Conservation (phyloP, 2,329 filamentous ascomycete species). For the Proliferodiscus dingleyae region DNA sequence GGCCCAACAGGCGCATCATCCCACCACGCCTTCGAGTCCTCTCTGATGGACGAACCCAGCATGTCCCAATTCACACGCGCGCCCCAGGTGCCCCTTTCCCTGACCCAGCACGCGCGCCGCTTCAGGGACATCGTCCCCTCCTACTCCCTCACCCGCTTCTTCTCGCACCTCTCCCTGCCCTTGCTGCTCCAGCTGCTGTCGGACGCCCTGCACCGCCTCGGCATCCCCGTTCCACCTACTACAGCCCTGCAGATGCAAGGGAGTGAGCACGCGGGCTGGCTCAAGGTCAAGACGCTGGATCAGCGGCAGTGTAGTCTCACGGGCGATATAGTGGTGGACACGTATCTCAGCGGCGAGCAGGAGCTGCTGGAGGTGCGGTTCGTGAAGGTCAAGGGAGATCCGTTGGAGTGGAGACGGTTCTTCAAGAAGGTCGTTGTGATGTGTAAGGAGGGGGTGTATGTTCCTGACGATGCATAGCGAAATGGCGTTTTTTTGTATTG, state of each 20-base stretch:
- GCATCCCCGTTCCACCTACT: slow-evolving; percentile 65
- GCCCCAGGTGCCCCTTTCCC: slow-evolving; percentile 72
- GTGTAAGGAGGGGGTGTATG: slow-evolving; percentile 79
- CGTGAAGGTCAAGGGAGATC: slow-evolving; percentile 91
- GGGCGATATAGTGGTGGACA: slow-evolving; percentile 71
- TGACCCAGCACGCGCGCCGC: slow-evolving; percentile 82
- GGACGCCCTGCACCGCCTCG: slow-evolving; percentile 78
- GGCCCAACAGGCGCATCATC: slow-evolving; percentile 23
- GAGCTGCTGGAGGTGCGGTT: slow-evolving; percentile 83
- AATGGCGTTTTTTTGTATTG: background rate
- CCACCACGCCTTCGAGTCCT: slow-evolving; percentile 49
- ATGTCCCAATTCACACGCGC: slow-evolving; percentile 79
- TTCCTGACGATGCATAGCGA: slow-evolving; percentile 35
- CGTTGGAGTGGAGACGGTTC: slow-evolving; percentile 90
- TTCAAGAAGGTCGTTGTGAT: slow-evolving; percentile 93
- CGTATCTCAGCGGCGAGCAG: slow-evolving; percentile 48
- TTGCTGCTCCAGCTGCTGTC: slow-evolving; percentile 75
- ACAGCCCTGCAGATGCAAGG: slow-evolving; percentile 41
- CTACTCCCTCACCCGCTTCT: slow-evolving; percentile 86
- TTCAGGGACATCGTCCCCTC: slow-evolving; percentile 90
- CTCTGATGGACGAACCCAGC: slow-evolving; percentile 82
- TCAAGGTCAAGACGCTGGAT: slow-evolving; percentile 73
- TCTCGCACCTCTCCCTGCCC: slow-evolving; percentile 70
- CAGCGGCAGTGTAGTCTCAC: slow-evolving; percentile 66
- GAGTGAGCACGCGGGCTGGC: slow-evolving; percentile 52